phyloP scores from a whole-genome alignment of 257 asterid species.

The Petunia axillaris region DNA sequence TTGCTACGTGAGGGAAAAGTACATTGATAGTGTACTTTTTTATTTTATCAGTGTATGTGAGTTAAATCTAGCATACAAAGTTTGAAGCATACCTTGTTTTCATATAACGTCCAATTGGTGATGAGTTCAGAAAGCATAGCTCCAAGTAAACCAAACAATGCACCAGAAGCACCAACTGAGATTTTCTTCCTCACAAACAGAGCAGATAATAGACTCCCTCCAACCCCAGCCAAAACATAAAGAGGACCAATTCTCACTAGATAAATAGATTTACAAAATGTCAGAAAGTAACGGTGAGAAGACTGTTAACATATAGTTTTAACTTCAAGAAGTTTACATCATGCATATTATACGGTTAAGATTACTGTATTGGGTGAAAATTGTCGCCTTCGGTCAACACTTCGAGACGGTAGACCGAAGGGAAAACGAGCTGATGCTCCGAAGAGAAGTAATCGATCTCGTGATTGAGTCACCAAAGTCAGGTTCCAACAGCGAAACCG shows the following conservation, averaged over 20 bases:
- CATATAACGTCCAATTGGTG: constrained; percentile 81
- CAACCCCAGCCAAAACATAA: constrained; percentile 68
- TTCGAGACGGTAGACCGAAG: no score
- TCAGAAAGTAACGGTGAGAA: neutral
- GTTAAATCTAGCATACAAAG: neutral
- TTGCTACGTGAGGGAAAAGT: neutral
- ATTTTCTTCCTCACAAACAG: constrained; percentile 60
- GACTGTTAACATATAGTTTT: neutral
- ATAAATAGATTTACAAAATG: neutral
- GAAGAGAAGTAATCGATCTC: no score
- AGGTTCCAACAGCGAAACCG: no score
- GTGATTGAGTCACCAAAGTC: no score
- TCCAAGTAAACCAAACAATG: constrained; percentile 86
- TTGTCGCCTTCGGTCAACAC: no score
- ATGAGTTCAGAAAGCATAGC: constrained; percentile 89
- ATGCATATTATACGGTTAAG: no score
- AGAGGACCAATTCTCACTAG: constrained; percentile 69
- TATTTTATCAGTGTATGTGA: neutral
- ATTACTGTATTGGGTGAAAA: no score
- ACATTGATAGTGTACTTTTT: fast-evolving
- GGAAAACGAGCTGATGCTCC: no score
- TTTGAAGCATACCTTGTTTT: constrained; percentile 60
- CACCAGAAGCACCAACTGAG: constrained; percentile 96
- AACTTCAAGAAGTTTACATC: neutral
- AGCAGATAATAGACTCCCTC: constrained; percentile 76